Evolutionary conservation across 352 stramenopile genomes (phyloP).

Genomic region (Phytophthora quininea): DNA sequence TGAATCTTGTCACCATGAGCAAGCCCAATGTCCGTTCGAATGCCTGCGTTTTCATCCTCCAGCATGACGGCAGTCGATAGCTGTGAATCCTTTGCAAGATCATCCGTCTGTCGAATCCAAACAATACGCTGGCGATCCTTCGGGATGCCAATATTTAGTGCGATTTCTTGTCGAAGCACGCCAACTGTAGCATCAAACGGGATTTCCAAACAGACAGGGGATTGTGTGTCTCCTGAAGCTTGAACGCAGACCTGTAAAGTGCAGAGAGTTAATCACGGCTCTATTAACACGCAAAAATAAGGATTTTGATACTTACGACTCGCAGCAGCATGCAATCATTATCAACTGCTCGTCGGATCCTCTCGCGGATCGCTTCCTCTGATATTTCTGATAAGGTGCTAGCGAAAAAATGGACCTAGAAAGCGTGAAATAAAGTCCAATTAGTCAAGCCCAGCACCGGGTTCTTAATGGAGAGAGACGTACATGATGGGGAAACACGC

Average conservation of each 20-base stretch:
- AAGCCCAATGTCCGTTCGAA: conserved; percentile 86
- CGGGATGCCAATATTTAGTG: conserved; percentile 80
- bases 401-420: conserved; percentile 89
- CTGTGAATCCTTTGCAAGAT: conserved; percentile 82
- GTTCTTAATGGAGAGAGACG: background rate
- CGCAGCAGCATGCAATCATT: conserved; percentile 89
- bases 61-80: conserved; percentile 74
- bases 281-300: background rate
- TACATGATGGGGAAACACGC: conserved; percentile 90
- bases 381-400: conserved; percentile 79
- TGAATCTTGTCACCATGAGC: conserved; percentile 91
- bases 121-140: conserved; percentile 86
- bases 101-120: conserved; percentile 88
- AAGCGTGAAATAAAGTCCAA: too few relatives aligned
- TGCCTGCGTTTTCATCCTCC: conserved; percentile 63
- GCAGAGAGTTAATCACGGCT: background rate
- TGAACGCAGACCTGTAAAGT: conserved; percentile 77
- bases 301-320: conserved; percentile 54
- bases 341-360: conserved; percentile 81
- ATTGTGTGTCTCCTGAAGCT: conserved; percentile 78
- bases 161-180: conserved; percentile 79
- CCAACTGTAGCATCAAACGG: conserved; percentile 80
- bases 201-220: conserved; percentile 81
- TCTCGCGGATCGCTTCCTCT: conserved; percentile 86
- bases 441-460: too few relatives aligned